phyloP scores from a whole-genome alignment of 495 filamentous ascomycete genomes.

The Pseudevernia furfuracea region DNA sequence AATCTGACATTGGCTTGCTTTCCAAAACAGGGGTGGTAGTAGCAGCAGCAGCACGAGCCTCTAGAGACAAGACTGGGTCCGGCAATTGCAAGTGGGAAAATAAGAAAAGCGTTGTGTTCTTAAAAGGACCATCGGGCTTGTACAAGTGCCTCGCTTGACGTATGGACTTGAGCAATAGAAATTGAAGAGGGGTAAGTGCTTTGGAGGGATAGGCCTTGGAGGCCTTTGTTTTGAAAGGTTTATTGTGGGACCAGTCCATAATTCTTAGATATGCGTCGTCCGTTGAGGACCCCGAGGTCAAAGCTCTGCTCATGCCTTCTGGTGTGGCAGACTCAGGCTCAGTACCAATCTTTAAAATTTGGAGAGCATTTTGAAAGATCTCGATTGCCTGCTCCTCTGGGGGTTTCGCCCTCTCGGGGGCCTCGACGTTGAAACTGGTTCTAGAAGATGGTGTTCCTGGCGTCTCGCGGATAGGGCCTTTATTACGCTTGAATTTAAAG shows the following conservation, averaged over 20 bases:
- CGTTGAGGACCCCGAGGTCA: background rate
- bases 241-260: constrained; percentile 6
- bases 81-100: background rate
- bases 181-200: background rate
- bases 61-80: background rate
- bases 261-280: constrained; percentile 1
- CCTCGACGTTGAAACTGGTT: background rate
- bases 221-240: background rate
- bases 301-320: background rate
- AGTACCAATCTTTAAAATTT: background rate
- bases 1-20: background rate
- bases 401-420: background rate
- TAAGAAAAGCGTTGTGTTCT: constrained; percentile 6
- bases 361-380: background rate
- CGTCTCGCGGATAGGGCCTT: background rate
- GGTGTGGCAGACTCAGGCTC: background rate
- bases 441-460: background rate
- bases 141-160: background rate
- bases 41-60: background rate
- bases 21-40: background rate
- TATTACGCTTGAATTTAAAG: background rate
- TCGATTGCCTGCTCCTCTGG: background rate
- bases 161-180: background rate
- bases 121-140: constrained; percentile 12
- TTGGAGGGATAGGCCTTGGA: constrained; percentile 4